Base-by-base conservation (phyloP, 345 rosid species). In the Hibiscus tridactylites region DNA sequence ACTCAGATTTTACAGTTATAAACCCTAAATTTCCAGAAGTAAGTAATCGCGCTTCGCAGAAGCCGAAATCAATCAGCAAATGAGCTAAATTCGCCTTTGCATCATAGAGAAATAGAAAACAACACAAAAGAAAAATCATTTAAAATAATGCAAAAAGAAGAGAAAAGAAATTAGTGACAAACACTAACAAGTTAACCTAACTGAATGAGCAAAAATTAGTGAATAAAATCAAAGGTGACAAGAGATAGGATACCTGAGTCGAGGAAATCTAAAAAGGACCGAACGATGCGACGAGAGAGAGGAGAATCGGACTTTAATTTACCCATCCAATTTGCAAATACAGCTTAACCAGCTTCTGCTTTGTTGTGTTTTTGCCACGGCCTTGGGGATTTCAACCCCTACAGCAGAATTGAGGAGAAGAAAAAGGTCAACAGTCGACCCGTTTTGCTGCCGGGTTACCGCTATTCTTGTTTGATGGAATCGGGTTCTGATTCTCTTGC, bases 251-350 rank as follows among this genome's bases (percentile, higher is more conserved):
- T 73, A 90, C 97, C 96, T 26, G 90, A 88, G 80, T 83, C 71
- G 13, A 92, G 92, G 79, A 92, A 92, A 65, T 89, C 87, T 62
- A 92, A 31, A 83, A 92, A 92, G 26, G 95, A 82, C 56, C 77
- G 83, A 47, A 85, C 95, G 74, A 92, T 89, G 61, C 89, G 87
- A 59, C 88, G 88, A 71, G 90, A 81, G 74, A 86, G 64, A 3
- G 89, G 88, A 28, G 92, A 84, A 56, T 88, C 88, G 52, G 90
- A 82, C 72, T 81, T 86, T 70, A 90, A 67, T 73, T 82, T 82
- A 71, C 79, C 88, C 91, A 88, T 87, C 56, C 71, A 75, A 81
- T 61, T 57, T 65, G 33, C 3, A 29, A 12, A 60, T 61, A 62
- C 70, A 37, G 24, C 46, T 37, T 61, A 33, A 61, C 0, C 44